These are phyloP conservation scores for Phytophthora sp. DNA, from an alignment of 352 stramenopile species.

Conservation along the genomic window DNA sequence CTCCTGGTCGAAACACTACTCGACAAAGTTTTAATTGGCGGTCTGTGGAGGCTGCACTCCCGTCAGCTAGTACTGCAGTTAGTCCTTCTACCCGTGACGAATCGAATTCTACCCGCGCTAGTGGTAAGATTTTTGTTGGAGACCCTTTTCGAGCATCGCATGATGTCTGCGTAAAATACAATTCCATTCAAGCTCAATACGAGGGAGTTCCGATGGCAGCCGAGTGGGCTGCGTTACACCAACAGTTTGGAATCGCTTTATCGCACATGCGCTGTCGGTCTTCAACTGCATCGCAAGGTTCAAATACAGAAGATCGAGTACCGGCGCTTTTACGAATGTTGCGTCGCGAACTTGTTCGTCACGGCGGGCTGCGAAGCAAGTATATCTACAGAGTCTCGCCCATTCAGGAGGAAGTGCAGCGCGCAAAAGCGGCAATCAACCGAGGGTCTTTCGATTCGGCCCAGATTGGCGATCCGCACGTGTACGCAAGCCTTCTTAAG, in stretches of 20 bases:
- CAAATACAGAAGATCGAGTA: conserved; percentile 37
- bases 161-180: conserved; percentile 58
- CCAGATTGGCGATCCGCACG: conserved; percentile 46
- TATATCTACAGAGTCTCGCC: conserved; percentile 69
- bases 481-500: conserved; percentile 70
- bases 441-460: conserved; percentile 45
- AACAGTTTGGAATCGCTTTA: conserved; percentile 63
- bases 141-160: conserved; percentile 55
- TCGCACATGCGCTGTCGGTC: conserved; percentile 44
- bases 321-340: conserved; percentile 59
- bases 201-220: conserved; percentile 41
- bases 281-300: conserved; percentile 12
- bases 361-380: conserved; percentile 48
- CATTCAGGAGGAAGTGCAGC: conserved; percentile 46
- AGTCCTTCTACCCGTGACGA: conserved; percentile 1
- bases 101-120: neutral
- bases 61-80: neutral
- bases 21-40: conserved; percentile 36
- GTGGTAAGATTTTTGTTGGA: conserved; percentile 49
- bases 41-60: conserved; percentile 25
- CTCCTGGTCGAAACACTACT: conserved; percentile 1
- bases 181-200: conserved; percentile 60
- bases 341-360: conserved; percentile 52
- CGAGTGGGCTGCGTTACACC: conserved; percentile 44
- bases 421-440: conserved; percentile 55